These are phyloP conservation scores for Auriscalpium vulgare DNA, from an alignment of 768 basidiomycete genomes.

Conservation along the genomic window DNA sequence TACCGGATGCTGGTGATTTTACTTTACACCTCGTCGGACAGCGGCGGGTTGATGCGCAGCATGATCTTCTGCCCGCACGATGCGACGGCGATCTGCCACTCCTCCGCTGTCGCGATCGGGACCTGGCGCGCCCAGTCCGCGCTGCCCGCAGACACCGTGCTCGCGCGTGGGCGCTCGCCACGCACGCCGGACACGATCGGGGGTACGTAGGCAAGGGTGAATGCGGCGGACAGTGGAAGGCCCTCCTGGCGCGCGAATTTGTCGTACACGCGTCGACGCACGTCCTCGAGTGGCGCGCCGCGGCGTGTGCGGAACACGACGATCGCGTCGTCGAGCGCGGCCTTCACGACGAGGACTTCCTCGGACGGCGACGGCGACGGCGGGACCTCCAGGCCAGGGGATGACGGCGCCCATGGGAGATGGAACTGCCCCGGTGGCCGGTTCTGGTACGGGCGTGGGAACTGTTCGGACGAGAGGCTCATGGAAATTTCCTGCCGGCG, in stretches of 20 bases:
- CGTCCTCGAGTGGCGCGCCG: conserved; percentile 37
- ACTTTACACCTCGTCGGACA: background rate
- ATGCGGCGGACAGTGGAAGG: conserved; percentile 42
- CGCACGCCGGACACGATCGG: conserved; percentile 24
- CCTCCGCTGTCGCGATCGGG: conserved; percentile 2
- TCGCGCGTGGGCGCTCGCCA: conserved; percentile 1
- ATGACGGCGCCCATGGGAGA: background rate
- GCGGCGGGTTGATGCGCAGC: background rate
- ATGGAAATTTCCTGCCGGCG: background rate
- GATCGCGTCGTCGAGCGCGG: conserved; percentile 50
- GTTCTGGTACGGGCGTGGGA: conserved; percentile 3
- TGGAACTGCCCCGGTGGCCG: background rate
- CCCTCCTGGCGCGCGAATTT: conserved; percentile 62
- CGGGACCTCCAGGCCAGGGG: conserved; percentile 2
- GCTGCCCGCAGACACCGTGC: conserved; percentile 10
- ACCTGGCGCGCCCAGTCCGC: conserved; percentile 1
- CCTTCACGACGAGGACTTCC: conserved; percentile 50
- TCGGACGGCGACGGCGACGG: conserved; percentile 26
- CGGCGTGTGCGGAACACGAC: conserved; percentile 52
- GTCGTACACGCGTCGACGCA: conserved; percentile 52
- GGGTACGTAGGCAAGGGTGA: conserved; percentile 48
- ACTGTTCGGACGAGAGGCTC: conserved; percentile 24
- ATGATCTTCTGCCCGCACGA: conserved; percentile 9
- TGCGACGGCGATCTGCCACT: conserved; percentile 8
- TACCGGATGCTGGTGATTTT: background rate